Evolutionary conservation across 2,329 filamentous ascomycete species (phyloP), one percentile per base, ranked within the genome.

Genomic region (Colletotrichum phormii): DNA sequence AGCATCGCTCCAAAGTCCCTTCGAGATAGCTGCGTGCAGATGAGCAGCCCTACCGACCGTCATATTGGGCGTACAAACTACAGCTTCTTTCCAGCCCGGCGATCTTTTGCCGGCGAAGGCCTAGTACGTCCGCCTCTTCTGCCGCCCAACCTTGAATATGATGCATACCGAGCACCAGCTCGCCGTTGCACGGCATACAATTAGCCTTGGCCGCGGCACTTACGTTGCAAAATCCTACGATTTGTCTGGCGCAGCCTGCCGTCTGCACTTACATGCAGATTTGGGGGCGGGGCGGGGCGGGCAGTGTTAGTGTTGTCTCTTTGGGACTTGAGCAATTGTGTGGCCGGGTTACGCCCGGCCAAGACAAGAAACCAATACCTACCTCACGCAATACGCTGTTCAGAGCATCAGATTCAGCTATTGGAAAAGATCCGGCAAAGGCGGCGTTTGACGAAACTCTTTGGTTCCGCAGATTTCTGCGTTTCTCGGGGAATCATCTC

Each of bases 331-430:
- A 42, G 58, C 24, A 72, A 72, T 31, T 29, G 31, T 49, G n/a
- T 72, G 65, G 59, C 54, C 35, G 11, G 33, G 53, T 64, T 70
- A 64, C 65, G 65, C 53, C 46, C 26, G 35, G 53, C 70, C 60
- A 64, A 69, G 59, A 64, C 65, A 37, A 55, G 18, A 59, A 37
- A 37, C 26, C 18, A 53, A 7, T 13, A 18, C 5, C 37, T 18
- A 42, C 37, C 15, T 42, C 37, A 42, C 37, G 37, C 37, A 18
- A 6, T 4, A 42, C 37, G 13, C 37, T 42, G 13, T 42, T 42
- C 15, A 18, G 37, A 29, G 51, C 54, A 15, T 24, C 24, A 15
- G 26, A 29, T 22, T 13, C 33, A 53, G 37, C 54, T 64, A 9
- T 31, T 18, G 35, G 55, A 37, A 54, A 58, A 13, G 42, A 49